phyloP scores from a whole-genome alignment of 1,139 yeast genomes.

The Candida anutae region DNA sequence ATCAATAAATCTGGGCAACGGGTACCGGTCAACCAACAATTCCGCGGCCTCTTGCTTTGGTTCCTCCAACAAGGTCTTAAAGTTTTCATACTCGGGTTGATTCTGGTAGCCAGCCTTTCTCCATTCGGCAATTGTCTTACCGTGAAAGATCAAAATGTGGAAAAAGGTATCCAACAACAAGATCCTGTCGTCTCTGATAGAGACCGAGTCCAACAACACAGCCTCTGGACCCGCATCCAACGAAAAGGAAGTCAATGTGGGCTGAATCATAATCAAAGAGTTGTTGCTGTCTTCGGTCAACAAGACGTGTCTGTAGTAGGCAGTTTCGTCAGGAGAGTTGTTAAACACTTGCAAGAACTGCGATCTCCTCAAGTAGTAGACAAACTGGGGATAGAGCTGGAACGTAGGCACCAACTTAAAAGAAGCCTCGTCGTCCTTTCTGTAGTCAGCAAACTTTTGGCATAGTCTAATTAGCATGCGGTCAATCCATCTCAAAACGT shows the following conservation, averaged over 20 bases:
- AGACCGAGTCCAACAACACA: slow-evolving; percentile 88
- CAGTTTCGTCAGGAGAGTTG: slow-evolving; percentile 98
- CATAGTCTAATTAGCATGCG: slow-evolving; percentile 44
- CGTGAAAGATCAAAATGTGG: slow-evolving; percentile 93
- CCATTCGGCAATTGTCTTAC: slow-evolving; percentile 94
- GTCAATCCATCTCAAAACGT: slow-evolving; percentile 46
- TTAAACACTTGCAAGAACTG: slow-evolving; percentile 95
- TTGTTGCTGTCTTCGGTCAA: slow-evolving; percentile 87
- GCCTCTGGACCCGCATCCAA: slow-evolving; percentile 81
- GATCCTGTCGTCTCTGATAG: slow-evolving; percentile 83
- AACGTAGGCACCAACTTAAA: slow-evolving; percentile 42
- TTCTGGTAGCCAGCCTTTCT: slow-evolving; percentile 93
- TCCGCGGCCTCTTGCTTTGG: slow-evolving; percentile 93
- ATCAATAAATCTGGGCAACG: slow-evolving; percentile 91
- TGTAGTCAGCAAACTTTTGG: slow-evolving; percentile 44
- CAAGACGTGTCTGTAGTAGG: slow-evolving; percentile 89
- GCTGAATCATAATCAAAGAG: slow-evolving; percentile 95
- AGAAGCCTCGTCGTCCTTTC: slow-evolving; percentile 40
- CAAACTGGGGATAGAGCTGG: slow-evolving; percentile 78
- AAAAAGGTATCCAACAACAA: slow-evolving; percentile 89
- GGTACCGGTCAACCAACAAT: slow-evolving; percentile 86
- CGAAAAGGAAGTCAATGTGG: slow-evolving; percentile 82
- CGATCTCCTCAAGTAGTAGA: slow-evolving; percentile 92
- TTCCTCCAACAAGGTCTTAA: slow-evolving; percentile 77
- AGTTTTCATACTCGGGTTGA: slow-evolving; percentile 80